Evolutionary conservation across 129 eudicot species (phyloP).

Genomic region (Chrysanthemum seticuspe): DNA sequence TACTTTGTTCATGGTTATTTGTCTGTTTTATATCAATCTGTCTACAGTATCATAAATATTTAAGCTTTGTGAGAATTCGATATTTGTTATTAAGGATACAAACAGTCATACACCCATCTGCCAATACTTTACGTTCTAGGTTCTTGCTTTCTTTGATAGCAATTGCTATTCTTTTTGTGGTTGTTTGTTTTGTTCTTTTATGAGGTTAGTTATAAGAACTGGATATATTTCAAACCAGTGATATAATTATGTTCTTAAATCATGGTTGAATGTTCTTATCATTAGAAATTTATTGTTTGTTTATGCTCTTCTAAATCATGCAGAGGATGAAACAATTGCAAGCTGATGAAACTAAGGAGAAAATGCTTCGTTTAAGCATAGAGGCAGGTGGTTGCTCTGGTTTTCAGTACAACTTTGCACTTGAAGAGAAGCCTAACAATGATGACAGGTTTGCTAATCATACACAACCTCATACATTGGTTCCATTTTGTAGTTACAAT

Average conservation of each 20-base stretch:
- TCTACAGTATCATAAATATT: not conserved
- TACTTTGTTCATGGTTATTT: not conserved
- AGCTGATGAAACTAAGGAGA: slow-evolving; percentile 63
- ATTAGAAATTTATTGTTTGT: not conserved
- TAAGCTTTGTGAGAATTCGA: not conserved
- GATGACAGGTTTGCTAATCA: slow-evolving; percentile 75
- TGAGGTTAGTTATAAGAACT: not conserved
- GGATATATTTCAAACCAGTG: not conserved
- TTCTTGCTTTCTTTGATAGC: not conserved
- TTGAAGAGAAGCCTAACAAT: slow-evolving; percentile 68
- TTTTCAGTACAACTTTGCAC: slow-evolving; percentile 82
- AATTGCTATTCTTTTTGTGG: not conserved
- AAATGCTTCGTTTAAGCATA: slow-evolving; percentile 87
- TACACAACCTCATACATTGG: not conserved
- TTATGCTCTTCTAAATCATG: not conserved
- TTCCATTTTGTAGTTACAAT: not conserved
- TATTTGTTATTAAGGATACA: not conserved
- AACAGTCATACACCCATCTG: not conserved
- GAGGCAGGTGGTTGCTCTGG: slow-evolving; percentile 99
- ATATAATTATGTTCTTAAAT: not conserved
- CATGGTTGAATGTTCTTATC: not conserved
- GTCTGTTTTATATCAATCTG: not conserved
- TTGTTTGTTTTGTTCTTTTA: not conserved
- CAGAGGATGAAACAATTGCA: slow-evolving; percentile 97
- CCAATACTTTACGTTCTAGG: not conserved